Conservation (phyloP, 1,284 basidiomycete genomes). For the Limonomyces culmigenus region DNA sequence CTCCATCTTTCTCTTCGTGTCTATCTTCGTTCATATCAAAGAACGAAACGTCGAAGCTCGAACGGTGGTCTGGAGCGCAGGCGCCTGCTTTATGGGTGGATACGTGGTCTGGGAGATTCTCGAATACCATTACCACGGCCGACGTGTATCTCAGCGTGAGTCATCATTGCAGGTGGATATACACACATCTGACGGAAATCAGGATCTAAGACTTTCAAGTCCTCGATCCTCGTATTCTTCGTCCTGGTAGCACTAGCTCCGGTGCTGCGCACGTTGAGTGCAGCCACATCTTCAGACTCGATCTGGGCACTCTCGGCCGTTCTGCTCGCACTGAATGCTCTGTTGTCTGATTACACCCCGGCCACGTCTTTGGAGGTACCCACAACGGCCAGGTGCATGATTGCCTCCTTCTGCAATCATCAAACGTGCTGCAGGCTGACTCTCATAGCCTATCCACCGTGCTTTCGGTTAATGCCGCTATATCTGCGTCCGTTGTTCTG, state of each 20-base stretch:
- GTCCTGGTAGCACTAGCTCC: constrained; percentile 83
- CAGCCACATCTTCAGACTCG: constrained; percentile 89
- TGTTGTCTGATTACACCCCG: constrained; percentile 50
- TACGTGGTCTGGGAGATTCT: constrained; percentile 49
- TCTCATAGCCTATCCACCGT: constrained; percentile 65
- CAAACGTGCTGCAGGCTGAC: not conserved
- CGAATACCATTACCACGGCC: constrained; percentile 18
- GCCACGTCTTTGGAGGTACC: constrained; percentile 13
- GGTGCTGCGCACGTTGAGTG: constrained; percentile 81
- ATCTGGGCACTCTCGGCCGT: constrained; percentile 82
- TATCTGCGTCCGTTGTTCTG: constrained; percentile 87
- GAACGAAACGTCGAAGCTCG: constrained; percentile 49
- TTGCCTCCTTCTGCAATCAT: not conserved
- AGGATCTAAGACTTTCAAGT: constrained; percentile 57
- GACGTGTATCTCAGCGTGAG: too few relatives aligned
- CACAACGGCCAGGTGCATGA: constrained; percentile 20
- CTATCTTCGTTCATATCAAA: constrained; percentile 62
- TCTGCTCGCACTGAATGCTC: constrained; percentile 44
- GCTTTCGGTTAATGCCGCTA: constrained; percentile 86
- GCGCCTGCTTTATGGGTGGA: constrained; percentile 39
- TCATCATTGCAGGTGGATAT: not conserved
- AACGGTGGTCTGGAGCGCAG: constrained; percentile 50
- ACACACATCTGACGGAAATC: constrained; percentile 2
- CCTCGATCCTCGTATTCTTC: constrained; percentile 73
- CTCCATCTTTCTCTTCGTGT: constrained; percentile 68